Conservation (phyloP, 2,329 filamentous ascomycete genomes). For the Geosmithia putterillii region DNA sequence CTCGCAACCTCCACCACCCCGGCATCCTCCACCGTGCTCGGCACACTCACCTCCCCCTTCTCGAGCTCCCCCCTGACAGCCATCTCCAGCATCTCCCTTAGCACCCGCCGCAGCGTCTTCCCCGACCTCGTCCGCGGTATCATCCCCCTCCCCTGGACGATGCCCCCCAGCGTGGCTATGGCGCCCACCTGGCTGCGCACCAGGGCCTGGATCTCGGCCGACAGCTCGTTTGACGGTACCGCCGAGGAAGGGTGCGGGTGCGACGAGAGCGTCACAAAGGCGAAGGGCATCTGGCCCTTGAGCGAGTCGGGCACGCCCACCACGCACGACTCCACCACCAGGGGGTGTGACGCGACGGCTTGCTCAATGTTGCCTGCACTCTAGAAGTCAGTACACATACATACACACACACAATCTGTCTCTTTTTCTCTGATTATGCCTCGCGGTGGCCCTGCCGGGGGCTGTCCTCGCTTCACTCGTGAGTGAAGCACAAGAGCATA, state of each 20-base stretch:
- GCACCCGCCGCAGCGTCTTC: slow-evolving; percentile 73
- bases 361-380: slow-evolving; percentile 88
- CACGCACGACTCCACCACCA: slow-evolving; percentile 73
- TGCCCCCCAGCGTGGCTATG: slow-evolving; percentile 75
- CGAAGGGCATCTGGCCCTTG: slow-evolving; percentile 87
- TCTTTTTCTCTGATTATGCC: no score
- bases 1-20: slow-evolving; percentile 64
- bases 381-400: no score
- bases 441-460: no score
- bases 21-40: slow-evolving; percentile 75
- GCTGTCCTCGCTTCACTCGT: no score
- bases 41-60: slow-evolving; percentile 59
- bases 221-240: slow-evolving; percentile 30
- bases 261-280: slow-evolving; percentile 54
- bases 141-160: slow-evolving; percentile 74
- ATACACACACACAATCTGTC: no score
- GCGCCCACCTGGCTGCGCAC: slow-evolving; percentile 75
- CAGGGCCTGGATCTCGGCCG: slow-evolving; percentile 54
- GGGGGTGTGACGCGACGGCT: slow-evolving; percentile 70
- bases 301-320: slow-evolving; percentile 74
- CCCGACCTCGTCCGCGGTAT: slow-evolving; percentile 89
- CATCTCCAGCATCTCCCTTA: slow-evolving; percentile 77
- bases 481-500: no score
- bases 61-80: slow-evolving; percentile 62
- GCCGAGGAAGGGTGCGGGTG: slow-evolving; percentile 37